Conservation (phyloP, 2,329 filamentous ascomycete species). For the Thielaviopsis musarum region DNA sequence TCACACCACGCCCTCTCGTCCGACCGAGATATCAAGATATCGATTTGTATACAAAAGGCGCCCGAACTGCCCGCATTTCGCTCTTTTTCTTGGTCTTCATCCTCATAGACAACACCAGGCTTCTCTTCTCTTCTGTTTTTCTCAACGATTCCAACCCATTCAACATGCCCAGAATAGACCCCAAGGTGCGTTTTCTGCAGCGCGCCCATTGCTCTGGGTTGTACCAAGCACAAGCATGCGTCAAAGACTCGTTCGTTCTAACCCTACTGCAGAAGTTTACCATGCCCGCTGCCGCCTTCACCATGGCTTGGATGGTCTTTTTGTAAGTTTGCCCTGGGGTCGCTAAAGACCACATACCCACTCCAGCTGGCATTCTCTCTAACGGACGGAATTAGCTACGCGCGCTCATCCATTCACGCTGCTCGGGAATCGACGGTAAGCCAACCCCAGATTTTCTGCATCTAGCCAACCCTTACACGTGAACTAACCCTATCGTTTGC, state of each 20-base stretch:
- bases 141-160: not conserved
- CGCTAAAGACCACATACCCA: not conserved
- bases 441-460: not conserved
- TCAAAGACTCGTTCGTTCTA: not conserved
- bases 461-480: not conserved
- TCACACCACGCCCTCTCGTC: not conserved
- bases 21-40: not conserved
- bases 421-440: constrained; percentile 22
- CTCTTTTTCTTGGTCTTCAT: not conserved
- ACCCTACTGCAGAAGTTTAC: constrained; percentile 18
- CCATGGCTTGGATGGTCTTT: constrained; percentile 35
- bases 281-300: constrained; percentile 34
- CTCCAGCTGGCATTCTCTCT: constrained; percentile 7
- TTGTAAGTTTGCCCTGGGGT: constrained; percentile 19
- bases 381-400: constrained; percentile 18
- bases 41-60: not conserved
- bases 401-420: constrained; percentile 25
- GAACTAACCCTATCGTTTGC: not conserved
- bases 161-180: constrained; percentile 11
- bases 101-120: not conserved
- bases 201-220: not conserved
- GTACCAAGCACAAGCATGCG: no score
- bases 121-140: not conserved
- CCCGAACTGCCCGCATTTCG: not conserved
- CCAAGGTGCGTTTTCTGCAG: constrained; percentile 9